Evolutionary conservation across 2,329 filamentous ascomycete species (phyloP), one percentile per base, ranked within the genome.

Genomic region (Venturia carpophila): DNA sequence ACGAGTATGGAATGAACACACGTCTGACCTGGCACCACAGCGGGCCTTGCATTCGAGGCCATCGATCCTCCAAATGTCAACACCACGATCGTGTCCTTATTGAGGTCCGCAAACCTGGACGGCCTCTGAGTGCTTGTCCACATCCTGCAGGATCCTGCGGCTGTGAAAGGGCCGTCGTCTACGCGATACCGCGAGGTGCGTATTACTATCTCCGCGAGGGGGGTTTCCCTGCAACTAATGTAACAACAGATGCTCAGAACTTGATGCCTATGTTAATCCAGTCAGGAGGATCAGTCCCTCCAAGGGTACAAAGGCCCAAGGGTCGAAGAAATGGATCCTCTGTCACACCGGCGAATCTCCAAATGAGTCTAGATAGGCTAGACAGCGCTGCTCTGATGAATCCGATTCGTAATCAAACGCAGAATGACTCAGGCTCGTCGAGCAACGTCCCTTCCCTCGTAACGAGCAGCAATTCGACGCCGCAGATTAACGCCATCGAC

Each of bases 11-110:
- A 39, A 10, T 65, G n/a, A 63, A 34, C 42, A 6, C 63, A 27
- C 34, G n/a, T 45, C 60, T 55, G 19, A 66, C 64, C 60, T 37
- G 5, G 21, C 37, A 24, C 41, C 24, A 27, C 63, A 90, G 87
- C 75, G 85, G 85, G 79, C 87, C 87, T 71, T 90, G 88, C 73
- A 90, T 90, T 70, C 85, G 87, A 71, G 88, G 88, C 65, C 88
- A 91, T 75, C 85, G 88, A 70, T 90, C 88, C 39, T 89, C 87
- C 63, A 89, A 88, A 79, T 91, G 88, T 75, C 86, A 83, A 60
- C 88, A 91, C 67, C 80, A 82, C 68, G 87, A 89, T 70, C 84
- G 87, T 66, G 77, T 89, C 42, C 85, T 90, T 80, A 79, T 89
- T 3, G 85, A 86, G 27, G 88, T 91, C 19, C 83, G 87, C 68